These are phyloP conservation scores for Turnera subulata DNA, from an alignment of 345 rosid genomes.

Conservation along the genomic window DNA sequence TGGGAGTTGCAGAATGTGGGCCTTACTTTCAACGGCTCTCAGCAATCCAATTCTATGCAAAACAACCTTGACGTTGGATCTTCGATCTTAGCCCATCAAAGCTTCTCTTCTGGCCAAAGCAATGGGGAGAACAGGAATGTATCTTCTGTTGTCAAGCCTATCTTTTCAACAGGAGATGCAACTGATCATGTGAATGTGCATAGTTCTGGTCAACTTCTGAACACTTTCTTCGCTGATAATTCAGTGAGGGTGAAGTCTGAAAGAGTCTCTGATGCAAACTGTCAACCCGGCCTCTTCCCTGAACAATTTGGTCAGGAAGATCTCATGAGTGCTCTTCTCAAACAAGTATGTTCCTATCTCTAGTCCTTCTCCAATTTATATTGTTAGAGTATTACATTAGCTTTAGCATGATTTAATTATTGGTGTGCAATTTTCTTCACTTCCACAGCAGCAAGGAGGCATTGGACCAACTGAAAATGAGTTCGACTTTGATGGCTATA, in stretches of 20 bases:
- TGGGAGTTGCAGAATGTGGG: conserved; percentile 75
- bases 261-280: conserved; percentile 41
- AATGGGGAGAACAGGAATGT: conserved; percentile 37
- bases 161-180: conserved; percentile 31
- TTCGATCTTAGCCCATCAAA: conserved; percentile 41
- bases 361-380: background rate
- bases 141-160: conserved; percentile 28
- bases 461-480: conserved; percentile 53
- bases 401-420: background rate
- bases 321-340: conserved; percentile 82
- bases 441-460: conserved; percentile 54
- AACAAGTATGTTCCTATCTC: conserved; percentile 49
- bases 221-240: conserved; percentile 30
- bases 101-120: conserved; percentile 50
- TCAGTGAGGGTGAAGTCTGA: conserved; percentile 66
- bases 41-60: conserved; percentile 40
- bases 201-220: conserved; percentile 33
- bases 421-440: conserved; percentile 9
- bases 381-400: background rate
- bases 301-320: conserved; percentile 75
- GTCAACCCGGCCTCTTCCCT: conserved; percentile 35
- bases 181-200: conserved; percentile 25
- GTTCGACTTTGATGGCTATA: conserved; percentile 75
- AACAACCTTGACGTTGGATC: conserved; percentile 33
- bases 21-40: conserved; percentile 44